Evolutionary conservation across 2,329 filamentous ascomycete species (phyloP), one percentile per base, ranked within the genome.

Genomic region (Emydomyces testavorans): DNA sequence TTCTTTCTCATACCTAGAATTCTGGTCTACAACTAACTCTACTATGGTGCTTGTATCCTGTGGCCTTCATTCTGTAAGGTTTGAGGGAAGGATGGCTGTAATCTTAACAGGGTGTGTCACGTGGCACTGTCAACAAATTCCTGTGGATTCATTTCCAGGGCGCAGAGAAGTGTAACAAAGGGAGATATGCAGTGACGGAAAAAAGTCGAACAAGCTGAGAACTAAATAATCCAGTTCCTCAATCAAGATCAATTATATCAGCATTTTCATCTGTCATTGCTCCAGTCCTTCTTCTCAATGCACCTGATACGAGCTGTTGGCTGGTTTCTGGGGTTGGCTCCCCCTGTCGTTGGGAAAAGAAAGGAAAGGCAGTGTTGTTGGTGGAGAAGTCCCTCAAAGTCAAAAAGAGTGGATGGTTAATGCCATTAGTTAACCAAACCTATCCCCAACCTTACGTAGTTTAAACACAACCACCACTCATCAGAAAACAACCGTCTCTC

Each of bases 331-430:
- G 5, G 16, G n/a, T 26, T 16, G 6, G 23, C 38, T 15, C 24
- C 6, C 21, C n/a, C 37, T 28, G 21, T 5, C 13, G 11, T 13
- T 4, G 3, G 15, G 29, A 29, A 15, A 28, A 8, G 15, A 28
- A 6, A 42, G 15, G 23, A 23, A 32, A 15, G 7, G 16, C 15
- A 26, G n/a, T 15, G 29, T 35, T 23, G 41, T 16, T 35, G 41
- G 41, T 44, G 41, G 41, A 16, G 41, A 44, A 26, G 41, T 44
- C 21, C 41, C 41, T 29, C 41, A 20, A n/a, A n/a, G n/a, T n/a
- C n/a, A n/a, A n/a, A n/a, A n/a, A 35, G 41, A 44, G 41, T 44
- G 41, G 41, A 16, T 15, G 11, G 31, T 34, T 15, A 34, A 11
- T 15, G 31, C 31, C 13, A 13, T 15, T 15, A 34, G 31, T 34